Conservation (phyloP, 106 monocot species). For the Triglochin maritima region DNA sequence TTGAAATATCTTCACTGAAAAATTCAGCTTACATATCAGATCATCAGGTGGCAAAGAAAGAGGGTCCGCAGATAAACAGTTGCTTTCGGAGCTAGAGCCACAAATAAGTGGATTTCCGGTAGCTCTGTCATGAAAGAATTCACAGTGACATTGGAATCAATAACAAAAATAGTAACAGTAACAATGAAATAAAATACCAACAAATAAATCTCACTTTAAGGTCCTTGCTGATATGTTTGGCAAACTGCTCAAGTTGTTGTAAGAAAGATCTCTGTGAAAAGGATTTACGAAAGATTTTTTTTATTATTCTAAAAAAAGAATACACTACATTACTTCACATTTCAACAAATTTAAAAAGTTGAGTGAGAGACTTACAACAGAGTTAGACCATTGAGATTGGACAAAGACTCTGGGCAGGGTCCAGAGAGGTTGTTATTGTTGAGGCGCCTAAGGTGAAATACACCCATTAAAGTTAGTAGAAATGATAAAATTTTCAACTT, state of each 20-base stretch:
- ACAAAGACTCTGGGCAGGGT: slow-evolving; percentile 69
- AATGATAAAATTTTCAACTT: not conserved
- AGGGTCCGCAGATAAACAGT: slow-evolving; percentile 68
- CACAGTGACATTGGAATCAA: not conserved
- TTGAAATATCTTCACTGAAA: not conserved
- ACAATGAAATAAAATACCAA: too few species aligned
- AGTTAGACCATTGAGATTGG: slow-evolving; percentile 74
- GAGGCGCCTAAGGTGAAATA: slow-evolving; percentile 35
- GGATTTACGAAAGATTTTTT: not conserved
- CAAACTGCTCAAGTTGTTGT: slow-evolving; percentile 80
- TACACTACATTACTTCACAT: not conserved
- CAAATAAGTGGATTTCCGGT: slow-evolving; percentile 88
- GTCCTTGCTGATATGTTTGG: slow-evolving; percentile 76
- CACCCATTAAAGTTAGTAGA: not conserved
- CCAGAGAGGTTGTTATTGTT: slow-evolving; percentile 89
- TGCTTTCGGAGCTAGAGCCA: slow-evolving; percentile 35
- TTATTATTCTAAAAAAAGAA: not conserved
- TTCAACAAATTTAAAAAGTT: not conserved
- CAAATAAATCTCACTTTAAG: slow-evolving; percentile 46
- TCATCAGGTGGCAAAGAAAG: slow-evolving; percentile 83
- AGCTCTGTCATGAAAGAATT: slow-evolving; percentile 36
- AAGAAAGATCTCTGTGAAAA: slow-evolving; percentile 73
- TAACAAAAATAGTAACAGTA: too few species aligned
- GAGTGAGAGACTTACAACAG: slow-evolving; percentile 49
- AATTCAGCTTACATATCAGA: slow-evolving; percentile 31